Percentiles rank a stretch among this genome's conserved stretches.
phyloP scores from a whole-genome alignment of 371 early-diverging fungal genomes.

The Choanephora cucurbitarum region DNA sequence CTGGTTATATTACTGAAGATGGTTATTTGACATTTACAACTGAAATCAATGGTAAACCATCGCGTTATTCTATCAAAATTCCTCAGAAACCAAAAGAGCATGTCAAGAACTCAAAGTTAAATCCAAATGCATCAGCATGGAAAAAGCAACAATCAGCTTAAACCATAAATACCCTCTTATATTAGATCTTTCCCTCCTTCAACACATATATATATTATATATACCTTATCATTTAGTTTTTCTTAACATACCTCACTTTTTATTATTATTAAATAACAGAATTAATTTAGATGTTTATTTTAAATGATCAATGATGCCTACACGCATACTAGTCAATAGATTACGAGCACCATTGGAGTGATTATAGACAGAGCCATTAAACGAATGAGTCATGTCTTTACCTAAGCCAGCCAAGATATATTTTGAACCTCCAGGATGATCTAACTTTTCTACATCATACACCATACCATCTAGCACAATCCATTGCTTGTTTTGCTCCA shows the following conservation, averaged over 20 bases:
- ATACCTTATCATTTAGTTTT: too few species aligned
- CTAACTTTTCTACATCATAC: conserved; percentile 89
- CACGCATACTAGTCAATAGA: conserved; percentile 72
- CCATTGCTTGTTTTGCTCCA: conserved; percentile 67
- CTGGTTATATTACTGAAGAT: conserved; percentile 30
- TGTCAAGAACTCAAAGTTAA: not conserved
- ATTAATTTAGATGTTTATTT: too few species aligned
- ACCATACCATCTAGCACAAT: conserved; percentile 86
- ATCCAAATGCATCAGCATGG: not conserved
- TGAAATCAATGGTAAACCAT: conserved; percentile 40
- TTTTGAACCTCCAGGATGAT: conserved; percentile 91
- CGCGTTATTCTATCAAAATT: conserved; percentile 39
- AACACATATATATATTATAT: too few species aligned
- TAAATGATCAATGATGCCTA: too few species aligned
- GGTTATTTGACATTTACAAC: conserved; percentile 46
- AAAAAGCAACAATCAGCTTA: not conserved
- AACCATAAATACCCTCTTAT: too few species aligned
- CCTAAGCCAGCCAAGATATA: conserved; percentile 77
- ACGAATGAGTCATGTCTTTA: conserved; percentile 80
- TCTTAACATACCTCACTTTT: too few species aligned
- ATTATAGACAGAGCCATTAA: conserved; percentile 90
- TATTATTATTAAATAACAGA: too few species aligned
- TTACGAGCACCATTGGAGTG: conserved; percentile 84
- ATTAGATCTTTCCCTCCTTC: too few species aligned
- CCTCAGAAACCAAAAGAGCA: conserved; percentile 12